Percentiles rank a stretch among this genome's conserved stretches.
These are phyloP conservation scores for Talaromyces sp. DNA, from an alignment of 2,329 filamentous ascomycete species.

Conservation along the genomic window DNA sequence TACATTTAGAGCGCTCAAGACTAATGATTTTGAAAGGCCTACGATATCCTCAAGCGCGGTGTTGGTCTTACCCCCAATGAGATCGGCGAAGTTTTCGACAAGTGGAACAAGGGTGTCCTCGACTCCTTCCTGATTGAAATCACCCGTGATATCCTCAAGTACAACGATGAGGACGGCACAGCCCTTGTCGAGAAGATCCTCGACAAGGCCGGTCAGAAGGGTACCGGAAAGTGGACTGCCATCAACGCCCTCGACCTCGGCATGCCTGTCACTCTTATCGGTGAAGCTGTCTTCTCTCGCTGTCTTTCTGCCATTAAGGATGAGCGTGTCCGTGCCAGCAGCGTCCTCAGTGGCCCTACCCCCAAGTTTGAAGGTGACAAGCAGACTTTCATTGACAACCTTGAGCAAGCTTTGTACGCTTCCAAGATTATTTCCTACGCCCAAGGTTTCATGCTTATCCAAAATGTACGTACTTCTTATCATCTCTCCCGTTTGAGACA, in stretches of 20 bases:
- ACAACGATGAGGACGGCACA: slow-evolving; percentile 88
- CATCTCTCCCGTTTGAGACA: too few relatives aligned
- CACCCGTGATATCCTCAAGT: slow-evolving; percentile 97
- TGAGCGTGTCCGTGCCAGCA: slow-evolving; percentile 80
- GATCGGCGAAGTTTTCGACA: slow-evolving; percentile 87
- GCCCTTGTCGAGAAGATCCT: slow-evolving; percentile 98
- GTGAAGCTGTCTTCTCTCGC: slow-evolving; percentile 91
- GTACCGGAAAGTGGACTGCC: slow-evolving; percentile 99
- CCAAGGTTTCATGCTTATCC: slow-evolving; percentile 99
- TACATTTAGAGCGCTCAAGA: background rate
- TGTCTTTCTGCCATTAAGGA: slow-evolving; percentile 93
- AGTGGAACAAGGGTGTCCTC: slow-evolving; percentile 98
- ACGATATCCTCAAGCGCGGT: slow-evolving; percentile 99
- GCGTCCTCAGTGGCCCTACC: slow-evolving; percentile 72
- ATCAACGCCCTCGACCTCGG: slow-evolving; percentile 98
- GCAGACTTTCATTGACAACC: slow-evolving; percentile 89
- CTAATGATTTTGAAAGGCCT: slow-evolving; percentile 63
- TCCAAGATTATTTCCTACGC: slow-evolving; percentile 99
- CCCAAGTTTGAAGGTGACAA: slow-evolving; percentile 85
- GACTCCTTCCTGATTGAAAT: slow-evolving; percentile 99
- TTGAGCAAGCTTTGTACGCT: slow-evolving; percentile 97
- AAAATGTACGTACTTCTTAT: slow-evolving; percentile 64
- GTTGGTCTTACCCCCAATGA: slow-evolving; percentile 86
- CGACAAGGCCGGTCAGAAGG: slow-evolving; percentile 98
- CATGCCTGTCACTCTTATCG: slow-evolving; percentile 97